Conservation (phyloP, 306 rosid species). For the Dryas drummondii region DNA sequence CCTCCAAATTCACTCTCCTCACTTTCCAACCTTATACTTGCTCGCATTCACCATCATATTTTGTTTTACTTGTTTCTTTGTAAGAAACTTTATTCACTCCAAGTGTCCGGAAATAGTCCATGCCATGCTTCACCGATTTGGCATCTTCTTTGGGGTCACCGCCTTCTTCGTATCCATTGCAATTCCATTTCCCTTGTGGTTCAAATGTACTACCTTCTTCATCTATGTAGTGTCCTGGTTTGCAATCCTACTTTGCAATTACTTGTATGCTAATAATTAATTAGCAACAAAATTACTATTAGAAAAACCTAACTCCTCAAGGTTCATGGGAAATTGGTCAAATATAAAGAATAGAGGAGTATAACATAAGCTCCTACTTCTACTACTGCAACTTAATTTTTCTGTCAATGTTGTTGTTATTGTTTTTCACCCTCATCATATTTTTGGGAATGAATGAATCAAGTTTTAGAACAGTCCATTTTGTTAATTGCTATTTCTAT, state of each 20-base stretch:
- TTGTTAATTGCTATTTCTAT: too few species aligned
- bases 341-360: too few species aligned
- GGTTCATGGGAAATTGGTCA: too few species aligned
- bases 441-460: too few species aligned
- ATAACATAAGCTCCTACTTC: too few species aligned
- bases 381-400: too few species aligned
- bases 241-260: background rate
- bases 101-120: background rate
- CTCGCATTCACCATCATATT: background rate
- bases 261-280: background rate
- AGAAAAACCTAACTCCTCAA: too few species aligned
- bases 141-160: slow-evolving; percentile 16
- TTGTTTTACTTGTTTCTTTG: slow-evolving; percentile 3
- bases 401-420: too few species aligned
- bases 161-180: slow-evolving; percentile 8
- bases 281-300: too few species aligned
- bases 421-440: too few species aligned
- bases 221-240: slow-evolving; percentile 12
- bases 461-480: too few species aligned
- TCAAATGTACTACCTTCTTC: background rate
- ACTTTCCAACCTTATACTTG: background rate
- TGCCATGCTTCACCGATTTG: background rate
- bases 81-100: background rate
- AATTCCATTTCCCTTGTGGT: background rate
- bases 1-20: background rate